A percentile compares a stretch with the other conserved stretches of the same genome.
Conservation (phyloP, 164 flowering plant genomes). For the Vitis rupestris region DNA sequence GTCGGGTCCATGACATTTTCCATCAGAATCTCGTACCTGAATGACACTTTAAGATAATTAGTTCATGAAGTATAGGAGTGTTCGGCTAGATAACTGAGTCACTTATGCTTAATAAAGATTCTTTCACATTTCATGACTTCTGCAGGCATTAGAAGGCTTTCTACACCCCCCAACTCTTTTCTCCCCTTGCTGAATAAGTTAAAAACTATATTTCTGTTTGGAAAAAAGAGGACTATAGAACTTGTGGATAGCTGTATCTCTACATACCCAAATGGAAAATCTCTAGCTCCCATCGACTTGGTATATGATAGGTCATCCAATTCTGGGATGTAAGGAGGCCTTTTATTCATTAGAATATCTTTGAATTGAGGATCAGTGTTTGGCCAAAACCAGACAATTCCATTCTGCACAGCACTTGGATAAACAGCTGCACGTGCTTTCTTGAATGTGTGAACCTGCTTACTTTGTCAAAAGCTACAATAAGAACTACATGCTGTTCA, state of each 20-base stretch:
- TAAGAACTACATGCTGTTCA: no score
- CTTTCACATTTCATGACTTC: no score
- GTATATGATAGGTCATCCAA: conserved; percentile 83
- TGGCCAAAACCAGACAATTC: conserved; percentile 96
- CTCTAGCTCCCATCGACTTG: conserved; percentile 54
- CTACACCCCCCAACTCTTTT: no score
- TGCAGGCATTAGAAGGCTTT: no score
- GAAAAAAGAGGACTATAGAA: neutral
- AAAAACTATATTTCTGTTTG: neutral
- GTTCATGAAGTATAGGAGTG: no score
- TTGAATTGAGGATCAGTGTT: conserved; percentile 60
- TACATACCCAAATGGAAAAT: conserved; percentile 80
- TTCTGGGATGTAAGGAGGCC: conserved; percentile 75
- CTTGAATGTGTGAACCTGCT: conserved; percentile 74
- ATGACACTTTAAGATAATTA: conserved; percentile 6
- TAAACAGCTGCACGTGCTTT: conserved; percentile 84
- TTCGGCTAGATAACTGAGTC: no score
- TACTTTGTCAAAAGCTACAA: no score
- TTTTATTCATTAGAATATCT: conserved; percentile 49
- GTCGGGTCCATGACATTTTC: conserved; percentile 98
- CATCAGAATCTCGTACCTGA: conserved; percentile 82
- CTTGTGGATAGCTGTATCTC: neutral
- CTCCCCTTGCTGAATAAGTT: no score
- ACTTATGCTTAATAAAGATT: no score
- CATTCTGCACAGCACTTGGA: conserved; percentile 60